Base-by-base conservation (phyloP, 1,284 basidiomycete species). In the Ustilago curta region DNA sequence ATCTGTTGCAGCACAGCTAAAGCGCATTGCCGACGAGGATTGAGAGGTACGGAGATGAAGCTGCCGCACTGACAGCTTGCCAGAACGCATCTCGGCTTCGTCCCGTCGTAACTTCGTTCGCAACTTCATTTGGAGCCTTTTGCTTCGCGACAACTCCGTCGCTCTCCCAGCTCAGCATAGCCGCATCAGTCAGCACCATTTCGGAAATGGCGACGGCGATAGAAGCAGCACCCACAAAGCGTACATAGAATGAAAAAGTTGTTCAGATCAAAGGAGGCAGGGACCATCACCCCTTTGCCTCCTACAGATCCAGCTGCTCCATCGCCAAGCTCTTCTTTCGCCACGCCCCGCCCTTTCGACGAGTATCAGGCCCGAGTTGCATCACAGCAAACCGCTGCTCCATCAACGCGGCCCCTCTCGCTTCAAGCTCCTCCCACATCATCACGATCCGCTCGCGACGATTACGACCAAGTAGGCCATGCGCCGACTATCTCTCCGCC, bases 211-310 rank as follows among this genome's bases (percentile, higher is more conserved):
- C 42, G 55, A 69, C 59, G 45, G 21, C 29, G 27, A n/a, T 31
- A 3, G 32, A 9, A 45, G 5, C 42, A 8, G 7, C 39, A 51
- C 16, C 42, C n/a, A 47, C 43, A 48, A 25, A 52, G n/a, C 54
- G 18, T 54, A 57, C 44, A 74, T 74, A 66, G 69, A 74, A 48
- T 74, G 71, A 74, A 74, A 48, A 68, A 64, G 59, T 69, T 74
- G 55, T 74, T 74, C 62, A 64, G 43, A 47, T 16, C 53, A 29
- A 74, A 69, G 66, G 70, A 69, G 66, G 71, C 71, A 12, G 71
- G 66, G 54, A 45, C 54, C 66, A 74, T 74, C 62, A 69, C 65
- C 49, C 71, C 71, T 44, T 47, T 74, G 65, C 71, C 71, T 65
- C 66, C 65, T 21, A 56, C 62, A 50, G 62, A 45, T 29, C 58